phyloP scores from a whole-genome alignment of 2,329 filamentous ascomycete genomes.

The Lomentospora prolificans region DNA sequence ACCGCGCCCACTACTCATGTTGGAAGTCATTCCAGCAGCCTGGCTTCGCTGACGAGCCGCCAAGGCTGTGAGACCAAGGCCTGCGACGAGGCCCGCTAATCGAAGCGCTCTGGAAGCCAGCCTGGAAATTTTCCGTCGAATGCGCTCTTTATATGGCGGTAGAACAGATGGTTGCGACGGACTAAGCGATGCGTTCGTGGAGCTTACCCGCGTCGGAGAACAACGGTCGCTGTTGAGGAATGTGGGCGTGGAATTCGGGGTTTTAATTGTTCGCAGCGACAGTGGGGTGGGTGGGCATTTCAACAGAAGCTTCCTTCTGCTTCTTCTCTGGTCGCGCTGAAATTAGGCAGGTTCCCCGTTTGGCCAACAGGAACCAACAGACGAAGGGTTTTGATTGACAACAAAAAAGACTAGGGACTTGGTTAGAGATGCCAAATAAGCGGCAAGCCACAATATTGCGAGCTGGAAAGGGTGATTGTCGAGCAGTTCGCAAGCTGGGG shows the following conservation, averaged over 20 bases:
- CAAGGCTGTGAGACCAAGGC: slow-evolving; percentile 49
- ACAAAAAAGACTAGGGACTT: no score
- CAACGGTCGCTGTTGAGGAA: neutral
- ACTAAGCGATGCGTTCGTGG: neutral
- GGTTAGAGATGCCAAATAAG: no score
- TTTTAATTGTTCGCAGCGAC: neutral
- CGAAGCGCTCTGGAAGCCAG: slow-evolving; percentile 48
- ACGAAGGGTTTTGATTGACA: no score
- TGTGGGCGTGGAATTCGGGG: neutral
- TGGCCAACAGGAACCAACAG: no score
- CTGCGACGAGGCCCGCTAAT: slow-evolving; percentile 44
- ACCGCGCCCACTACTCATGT: slow-evolving; percentile 12
- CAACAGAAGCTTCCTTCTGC: neutral
- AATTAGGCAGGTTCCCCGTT: no score
- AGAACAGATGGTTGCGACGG: neutral
- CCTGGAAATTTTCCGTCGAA: slow-evolving; percentile 20
- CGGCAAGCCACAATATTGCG: no score
- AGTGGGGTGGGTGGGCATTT: neutral
- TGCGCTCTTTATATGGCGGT: neutral
- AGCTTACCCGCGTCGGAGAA: neutral
- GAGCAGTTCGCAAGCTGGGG: no score
- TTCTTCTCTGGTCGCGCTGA: no score
- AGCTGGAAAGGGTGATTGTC: no score
- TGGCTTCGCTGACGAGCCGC: slow-evolving; percentile 41
- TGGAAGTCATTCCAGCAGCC: slow-evolving; percentile 28